Evolutionary conservation across 2,329 filamentous ascomycete genomes (phyloP).

Genomic region (Arthrinium puccinioides): DNA sequence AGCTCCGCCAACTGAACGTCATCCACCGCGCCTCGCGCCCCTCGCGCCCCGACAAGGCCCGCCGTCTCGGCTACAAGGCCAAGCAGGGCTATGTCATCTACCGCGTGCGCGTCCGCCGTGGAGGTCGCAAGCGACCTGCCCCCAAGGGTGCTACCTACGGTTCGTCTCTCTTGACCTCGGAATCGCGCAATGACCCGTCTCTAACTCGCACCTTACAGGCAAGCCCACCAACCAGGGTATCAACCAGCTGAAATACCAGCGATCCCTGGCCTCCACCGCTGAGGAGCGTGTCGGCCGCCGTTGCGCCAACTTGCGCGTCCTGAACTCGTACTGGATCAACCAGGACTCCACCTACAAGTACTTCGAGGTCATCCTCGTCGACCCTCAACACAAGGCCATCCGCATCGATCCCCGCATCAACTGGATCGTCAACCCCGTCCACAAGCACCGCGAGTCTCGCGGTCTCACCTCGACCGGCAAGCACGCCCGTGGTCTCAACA

Average conservation of each 20-base stretch:
- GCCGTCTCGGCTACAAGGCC: slow-evolving; percentile 99
- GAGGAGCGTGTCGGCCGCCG: slow-evolving; percentile 99
- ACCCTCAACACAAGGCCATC: slow-evolving; percentile 99
- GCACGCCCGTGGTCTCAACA: slow-evolving; percentile 99
- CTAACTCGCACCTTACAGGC: slow-evolving; percentile 50
- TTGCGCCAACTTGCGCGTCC: slow-evolving; percentile 97
- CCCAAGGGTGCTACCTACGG: slow-evolving; percentile 98
- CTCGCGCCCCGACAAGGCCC: slow-evolving; percentile 98
- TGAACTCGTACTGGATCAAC: slow-evolving; percentile 99
- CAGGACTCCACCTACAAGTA: slow-evolving; percentile 99
- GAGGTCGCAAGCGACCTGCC: slow-evolving; percentile 95
- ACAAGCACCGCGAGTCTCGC: slow-evolving; percentile 99
- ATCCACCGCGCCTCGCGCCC: slow-evolving; percentile 98
- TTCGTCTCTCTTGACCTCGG: slow-evolving; percentile 38
- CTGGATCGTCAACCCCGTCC: slow-evolving; percentile 99
- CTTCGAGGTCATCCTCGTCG: slow-evolving; percentile 99
- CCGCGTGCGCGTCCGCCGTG: slow-evolving; percentile 95
- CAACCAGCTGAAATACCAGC: slow-evolving; percentile 99
- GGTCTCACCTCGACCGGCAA: slow-evolving; percentile 98
- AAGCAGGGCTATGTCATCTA: slow-evolving; percentile 99
- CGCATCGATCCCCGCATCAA: slow-evolving; percentile 98
- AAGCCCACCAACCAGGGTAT: slow-evolving; percentile 99
- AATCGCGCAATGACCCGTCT: slow-evolving; percentile 5
- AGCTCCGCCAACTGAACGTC: slow-evolving; percentile 99
- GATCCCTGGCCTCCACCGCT: slow-evolving; percentile 92